Base-by-base conservation (phyloP, 2,329 filamentous ascomycete species). In the Canariomyces notabilis region DNA sequence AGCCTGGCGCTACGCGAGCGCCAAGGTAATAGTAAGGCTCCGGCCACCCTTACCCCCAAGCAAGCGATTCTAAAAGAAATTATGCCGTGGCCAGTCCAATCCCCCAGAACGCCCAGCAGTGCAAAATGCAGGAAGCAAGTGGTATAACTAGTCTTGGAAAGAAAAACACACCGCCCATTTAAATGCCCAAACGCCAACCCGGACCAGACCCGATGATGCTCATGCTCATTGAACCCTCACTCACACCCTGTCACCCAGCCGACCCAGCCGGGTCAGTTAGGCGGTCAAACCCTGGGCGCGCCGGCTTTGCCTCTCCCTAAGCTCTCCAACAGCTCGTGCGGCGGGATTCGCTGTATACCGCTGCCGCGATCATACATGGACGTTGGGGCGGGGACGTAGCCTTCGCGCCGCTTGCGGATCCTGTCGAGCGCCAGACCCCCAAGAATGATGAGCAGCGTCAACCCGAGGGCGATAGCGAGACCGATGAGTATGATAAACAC, bases 401-500 rank as follows among this genome's bases (percentile, higher is more conserved):
- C 88, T 62, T 91, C 85, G 39, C 81, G 79, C 70, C 78, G 83
- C 68, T 89, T 85, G 57, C 87, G 80, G 50, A 85, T 73, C 50
- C 87, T 80, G 68, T 93, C 87, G 47, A 89, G 74, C 36, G 87
- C 60, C 51, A 94, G 79, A 53, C 88, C 88, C 16, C 78, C 77
- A 40, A 87, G 75, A 43, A 94, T 86, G 42, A 94, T 75, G 37
- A 91, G 68, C 65, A 91, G 84, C 59, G 88, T 87, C 50, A 91
- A 70, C 21, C 74, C 86, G 2, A 94, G 79, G 1, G 89, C 78
- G 49, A 93, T 87, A 46, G 81, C 88, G 29, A 94, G 79, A 16
- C 80, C 82, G 54, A 94, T 91, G 11, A 94, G 77, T 32, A 94
- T 85, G 45, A 94, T 76, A 52, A 88, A 86, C 37, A 85, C 88